Percentiles rank a stretch among this genome's conserved stretches.
Conservation (phyloP, 768 basidiomycete genomes). For the Boletus vermiculosoides region DNA sequence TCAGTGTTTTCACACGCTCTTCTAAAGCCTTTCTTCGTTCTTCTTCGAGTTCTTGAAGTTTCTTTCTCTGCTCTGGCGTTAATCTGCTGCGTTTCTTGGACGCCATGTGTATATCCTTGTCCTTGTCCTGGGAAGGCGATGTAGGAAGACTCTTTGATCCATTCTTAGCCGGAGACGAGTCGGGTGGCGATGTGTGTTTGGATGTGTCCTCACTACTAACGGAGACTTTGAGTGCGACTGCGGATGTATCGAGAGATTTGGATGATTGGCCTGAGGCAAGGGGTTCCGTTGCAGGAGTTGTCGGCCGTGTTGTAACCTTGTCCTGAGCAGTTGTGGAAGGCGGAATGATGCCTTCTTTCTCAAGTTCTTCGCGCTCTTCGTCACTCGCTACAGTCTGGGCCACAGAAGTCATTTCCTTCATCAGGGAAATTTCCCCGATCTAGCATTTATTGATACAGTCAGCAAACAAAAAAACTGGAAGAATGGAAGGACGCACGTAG, state of each 20-base stretch:
- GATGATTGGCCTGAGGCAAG: slow-evolving; percentile 5
- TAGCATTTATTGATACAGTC: slow-evolving; percentile 31
- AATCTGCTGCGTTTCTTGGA: slow-evolving; percentile 48
- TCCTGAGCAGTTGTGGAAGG: slow-evolving; percentile 19
- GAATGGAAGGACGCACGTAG: slow-evolving; percentile 57
- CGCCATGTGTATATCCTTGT: slow-evolving; percentile 36
- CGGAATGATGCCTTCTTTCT: slow-evolving; percentile 56
- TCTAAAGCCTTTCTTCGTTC: slow-evolving; percentile 80
- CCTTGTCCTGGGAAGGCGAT: slow-evolving; percentile 33
- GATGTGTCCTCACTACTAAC: slow-evolving; percentile 19
- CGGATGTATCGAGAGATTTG: slow-evolving; percentile 13
- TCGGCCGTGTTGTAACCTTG: slow-evolving; percentile 14
- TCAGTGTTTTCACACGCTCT: slow-evolving; percentile 70
- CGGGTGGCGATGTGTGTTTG: slow-evolving; percentile 13
- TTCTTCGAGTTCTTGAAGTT: slow-evolving; percentile 77
- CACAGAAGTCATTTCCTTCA: slow-evolving; percentile 89
- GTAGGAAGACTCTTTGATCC: slow-evolving; percentile 25
- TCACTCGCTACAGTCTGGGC: slow-evolving; percentile 88
- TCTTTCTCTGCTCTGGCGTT: slow-evolving; percentile 80
- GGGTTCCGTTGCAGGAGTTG: slow-evolving; percentile 16
- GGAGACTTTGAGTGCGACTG: slow-evolving; percentile 20
- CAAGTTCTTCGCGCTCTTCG: slow-evolving; percentile 87
- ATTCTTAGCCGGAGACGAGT: slow-evolving; percentile 18
- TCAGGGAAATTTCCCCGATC: slow-evolving; percentile 96
- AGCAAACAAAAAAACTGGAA: background rate